Conservation (phyloP, 352 stramenopile species). For the Nothophytophthora sp. region DNA sequence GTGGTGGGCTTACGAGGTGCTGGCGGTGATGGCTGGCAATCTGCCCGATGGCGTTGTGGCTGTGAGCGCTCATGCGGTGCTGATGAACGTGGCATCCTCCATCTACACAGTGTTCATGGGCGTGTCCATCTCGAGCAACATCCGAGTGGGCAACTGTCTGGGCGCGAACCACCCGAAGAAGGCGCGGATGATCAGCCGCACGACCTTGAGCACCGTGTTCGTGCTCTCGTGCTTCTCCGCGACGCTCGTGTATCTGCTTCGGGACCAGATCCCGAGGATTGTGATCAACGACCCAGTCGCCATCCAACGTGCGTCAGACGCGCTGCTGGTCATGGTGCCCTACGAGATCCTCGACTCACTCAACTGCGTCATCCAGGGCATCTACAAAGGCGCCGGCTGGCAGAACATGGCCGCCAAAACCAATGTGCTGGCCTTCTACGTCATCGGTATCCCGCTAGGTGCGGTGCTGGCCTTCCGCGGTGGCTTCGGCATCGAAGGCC, state of each 20-base stretch:
- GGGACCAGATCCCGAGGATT: no score
- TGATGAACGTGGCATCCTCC: conserved; percentile 62
- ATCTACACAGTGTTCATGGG: conserved; percentile 73
- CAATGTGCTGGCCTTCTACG: conserved; percentile 73
- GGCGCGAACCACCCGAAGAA: conserved; percentile 45
- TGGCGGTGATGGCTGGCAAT: conserved; percentile 53
- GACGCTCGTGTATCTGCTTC: conserved; percentile 23
- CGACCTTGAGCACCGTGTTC: conserved; percentile 36
- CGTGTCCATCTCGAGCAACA: conserved; percentile 49
- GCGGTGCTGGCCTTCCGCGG: conserved; percentile 47
- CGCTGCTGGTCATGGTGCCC: conserved; percentile 39
- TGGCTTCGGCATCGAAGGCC: conserved; percentile 41
- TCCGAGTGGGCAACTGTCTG: conserved; percentile 66
- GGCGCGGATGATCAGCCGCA: conserved; percentile 40
- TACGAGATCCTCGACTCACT: conserved; percentile 48
- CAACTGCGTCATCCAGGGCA: conserved; percentile 54
- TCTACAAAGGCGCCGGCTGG: conserved; percentile 58
- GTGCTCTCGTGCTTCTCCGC: conserved; percentile 27
- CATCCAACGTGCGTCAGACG: conserved; percentile 26
- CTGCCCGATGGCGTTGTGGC: conserved; percentile 51
- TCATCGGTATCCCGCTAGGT: conserved; percentile 57
- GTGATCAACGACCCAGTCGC: conserved; percentile 27
- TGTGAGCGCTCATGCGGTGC: conserved; percentile 59
- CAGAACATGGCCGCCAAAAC: conserved; percentile 50
- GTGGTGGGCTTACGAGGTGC: conserved; percentile 70